phyloP scores from a whole-genome alignment of 2,329 filamentous ascomycete genomes.

The Coniochaeta sp. region DNA sequence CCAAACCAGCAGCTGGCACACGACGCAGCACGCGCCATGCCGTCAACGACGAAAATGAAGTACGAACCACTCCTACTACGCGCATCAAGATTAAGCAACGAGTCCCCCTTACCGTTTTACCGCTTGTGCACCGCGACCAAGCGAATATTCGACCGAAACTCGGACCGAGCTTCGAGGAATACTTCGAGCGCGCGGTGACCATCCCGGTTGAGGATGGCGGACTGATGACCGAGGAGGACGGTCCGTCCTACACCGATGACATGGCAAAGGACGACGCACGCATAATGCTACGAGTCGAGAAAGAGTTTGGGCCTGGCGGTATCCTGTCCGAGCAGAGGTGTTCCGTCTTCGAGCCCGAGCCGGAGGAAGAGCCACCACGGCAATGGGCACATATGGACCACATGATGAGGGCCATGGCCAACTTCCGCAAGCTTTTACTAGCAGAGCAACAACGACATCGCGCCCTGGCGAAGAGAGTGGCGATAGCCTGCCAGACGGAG shows the following conservation, averaged over 20 bases:
- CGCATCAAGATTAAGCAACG: constrained; percentile 44
- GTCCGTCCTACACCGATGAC: constrained; percentile 50
- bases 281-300: constrained; percentile 61
- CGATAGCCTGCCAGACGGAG: constrained; percentile 69
- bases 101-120: constrained; percentile 36
- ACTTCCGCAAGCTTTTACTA: constrained; percentile 74
- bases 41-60: constrained; percentile 13
- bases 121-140: constrained; percentile 53
- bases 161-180: constrained; percentile 50
- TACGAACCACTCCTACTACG: constrained; percentile 25
- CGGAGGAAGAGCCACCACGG: constrained; percentile 62
- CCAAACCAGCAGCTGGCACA: constrained; percentile 34
- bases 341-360: constrained; percentile 66
- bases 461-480: constrained; percentile 69
- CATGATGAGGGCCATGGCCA: constrained; percentile 68
- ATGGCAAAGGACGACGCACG: constrained; percentile 61
- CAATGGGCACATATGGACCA: constrained; percentile 89
- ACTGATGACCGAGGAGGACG: constrained; percentile 47
- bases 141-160: constrained; percentile 46
- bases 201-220: constrained; percentile 54
- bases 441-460: constrained; percentile 74
- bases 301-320: constrained; percentile 68
- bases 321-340: constrained; percentile 65
- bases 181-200: constrained; percentile 40
- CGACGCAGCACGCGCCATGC: constrained; percentile 33